phyloP scores from a whole-genome alignment of 805 yeast species.

The Saturnispora quitensis region DNA sequence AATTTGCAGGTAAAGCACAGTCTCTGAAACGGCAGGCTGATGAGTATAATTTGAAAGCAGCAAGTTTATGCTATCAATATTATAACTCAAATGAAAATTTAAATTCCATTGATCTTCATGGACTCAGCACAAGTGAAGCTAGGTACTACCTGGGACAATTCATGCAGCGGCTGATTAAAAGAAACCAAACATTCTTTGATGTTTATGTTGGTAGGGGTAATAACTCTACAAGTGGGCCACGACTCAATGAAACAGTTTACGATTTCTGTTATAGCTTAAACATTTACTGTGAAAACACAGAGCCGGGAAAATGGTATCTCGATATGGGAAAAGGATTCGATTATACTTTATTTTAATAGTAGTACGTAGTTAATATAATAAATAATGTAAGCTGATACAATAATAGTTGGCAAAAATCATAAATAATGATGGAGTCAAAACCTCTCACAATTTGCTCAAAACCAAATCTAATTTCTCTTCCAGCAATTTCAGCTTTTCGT shows the following conservation, averaged over 20 bases:
- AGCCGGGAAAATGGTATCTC: constrained; percentile 3
- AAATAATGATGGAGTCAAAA: background rate
- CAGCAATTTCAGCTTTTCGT: constrained; percentile 45
- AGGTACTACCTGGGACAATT: constrained; percentile 8
- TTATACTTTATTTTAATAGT: background rate
- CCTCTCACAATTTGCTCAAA: constrained; percentile 28
- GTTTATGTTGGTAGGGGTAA: constrained; percentile 11
- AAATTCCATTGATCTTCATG: constrained; percentile 9
- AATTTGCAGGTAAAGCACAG: constrained; percentile 9
- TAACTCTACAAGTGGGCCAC: background rate
- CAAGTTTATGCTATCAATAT: constrained; percentile 2
- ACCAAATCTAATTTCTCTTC: constrained; percentile 56
- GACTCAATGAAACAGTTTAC: constrained; percentile 1
- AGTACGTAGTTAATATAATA: background rate
- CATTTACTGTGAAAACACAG: constrained; percentile 1
- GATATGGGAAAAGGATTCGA: background rate
- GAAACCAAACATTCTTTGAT: constrained; percentile 3
- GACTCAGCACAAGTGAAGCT: constrained; percentile 7
- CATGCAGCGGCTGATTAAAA: constrained; percentile 4
- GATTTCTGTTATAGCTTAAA: background rate
- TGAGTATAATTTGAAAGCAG: constrained; percentile 8
- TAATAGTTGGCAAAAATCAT: background rate
- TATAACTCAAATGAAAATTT: constrained; percentile 7
- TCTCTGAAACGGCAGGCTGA: background rate
- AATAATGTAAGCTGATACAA: background rate